Percentiles rank a stretch among this genome's conserved stretches.
These are phyloP conservation scores for Capillidium heterosporum DNA, from an alignment of 371 early-diverging fungal species.

Conservation along the genomic window DNA sequence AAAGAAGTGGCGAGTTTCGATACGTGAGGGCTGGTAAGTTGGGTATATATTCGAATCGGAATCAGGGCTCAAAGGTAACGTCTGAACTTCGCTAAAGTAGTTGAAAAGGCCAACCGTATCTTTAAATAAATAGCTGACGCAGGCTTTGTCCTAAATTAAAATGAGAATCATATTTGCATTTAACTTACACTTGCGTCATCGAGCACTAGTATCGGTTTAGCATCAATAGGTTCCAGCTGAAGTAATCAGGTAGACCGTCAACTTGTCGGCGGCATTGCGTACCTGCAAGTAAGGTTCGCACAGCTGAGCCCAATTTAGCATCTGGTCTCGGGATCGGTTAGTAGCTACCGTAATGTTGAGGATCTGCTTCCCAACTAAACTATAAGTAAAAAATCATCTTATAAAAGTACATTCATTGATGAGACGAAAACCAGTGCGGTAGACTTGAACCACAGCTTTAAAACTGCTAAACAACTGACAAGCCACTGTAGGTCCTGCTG, in stretches of 20 bases:
- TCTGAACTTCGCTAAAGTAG: no score
- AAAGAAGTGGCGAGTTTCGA: not conserved
- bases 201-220: no score
- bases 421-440: slow-evolving; percentile 45
- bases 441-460: slow-evolving; percentile 60
- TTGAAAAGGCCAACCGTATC: no score
- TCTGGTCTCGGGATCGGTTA: slow-evolving; percentile 18
- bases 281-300: slow-evolving; percentile 67
- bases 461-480: slow-evolving; percentile 43
- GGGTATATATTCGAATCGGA: no score
- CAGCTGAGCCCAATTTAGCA: slow-evolving; percentile 53
- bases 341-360: slow-evolving; percentile 36
- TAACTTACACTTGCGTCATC: no score
- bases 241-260: no score
- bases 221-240: no score
- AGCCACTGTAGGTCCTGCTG: slow-evolving; percentile 51
- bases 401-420: slow-evolving; percentile 28
- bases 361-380: slow-evolving; percentile 31
- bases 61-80: no score
- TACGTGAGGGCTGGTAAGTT: not conserved
- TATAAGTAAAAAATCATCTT: not conserved
- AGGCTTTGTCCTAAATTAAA: no score
- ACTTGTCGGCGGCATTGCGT: slow-evolving; percentile 31
- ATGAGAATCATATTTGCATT: no score
- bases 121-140: no score